Percentiles rank a stretch among this genome's conserved stretches.
Evolutionary conservation across 306 rosid species (phyloP).

Genomic region (Vigna unguiculata): DNA sequence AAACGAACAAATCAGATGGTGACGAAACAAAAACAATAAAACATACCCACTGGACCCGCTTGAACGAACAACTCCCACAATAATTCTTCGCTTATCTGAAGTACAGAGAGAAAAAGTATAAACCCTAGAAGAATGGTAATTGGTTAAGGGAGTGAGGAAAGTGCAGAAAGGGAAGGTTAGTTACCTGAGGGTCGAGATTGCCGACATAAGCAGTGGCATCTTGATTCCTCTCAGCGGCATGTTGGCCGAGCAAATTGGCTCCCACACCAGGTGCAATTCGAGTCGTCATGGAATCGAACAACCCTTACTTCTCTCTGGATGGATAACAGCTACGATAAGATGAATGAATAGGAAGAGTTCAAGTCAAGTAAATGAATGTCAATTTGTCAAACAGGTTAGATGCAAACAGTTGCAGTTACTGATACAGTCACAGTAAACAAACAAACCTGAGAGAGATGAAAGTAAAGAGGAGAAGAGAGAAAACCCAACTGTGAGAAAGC

Average conservation of each 20-base stretch:
- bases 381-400: background rate
- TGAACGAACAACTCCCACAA: conserved; percentile 66
- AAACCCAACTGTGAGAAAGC: too few relatives aligned
- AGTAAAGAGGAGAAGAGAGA: background rate
- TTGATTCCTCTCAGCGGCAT: conserved; percentile 95
- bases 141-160: background rate
- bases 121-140: background rate
- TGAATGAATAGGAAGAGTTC: background rate
- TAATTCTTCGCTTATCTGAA: conserved; percentile 52
- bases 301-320: background rate
- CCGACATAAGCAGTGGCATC: conserved; percentile 99
- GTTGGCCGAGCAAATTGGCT: conserved; percentile 82
- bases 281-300: conserved; percentile 67
- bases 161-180: background rate
- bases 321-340: background rate
- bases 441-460: background rate
- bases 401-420: background rate
- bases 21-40: background rate
- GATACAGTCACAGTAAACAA: too few relatives aligned
- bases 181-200: conserved; percentile 87
- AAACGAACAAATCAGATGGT: background rate
- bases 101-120: background rate
- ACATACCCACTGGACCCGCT: conserved; percentile 62
- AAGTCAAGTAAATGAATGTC: background rate
- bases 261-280: conserved; percentile 98